Base-by-base conservation (phyloP, 805 yeast species). In the Kuraishia borneana region DNA sequence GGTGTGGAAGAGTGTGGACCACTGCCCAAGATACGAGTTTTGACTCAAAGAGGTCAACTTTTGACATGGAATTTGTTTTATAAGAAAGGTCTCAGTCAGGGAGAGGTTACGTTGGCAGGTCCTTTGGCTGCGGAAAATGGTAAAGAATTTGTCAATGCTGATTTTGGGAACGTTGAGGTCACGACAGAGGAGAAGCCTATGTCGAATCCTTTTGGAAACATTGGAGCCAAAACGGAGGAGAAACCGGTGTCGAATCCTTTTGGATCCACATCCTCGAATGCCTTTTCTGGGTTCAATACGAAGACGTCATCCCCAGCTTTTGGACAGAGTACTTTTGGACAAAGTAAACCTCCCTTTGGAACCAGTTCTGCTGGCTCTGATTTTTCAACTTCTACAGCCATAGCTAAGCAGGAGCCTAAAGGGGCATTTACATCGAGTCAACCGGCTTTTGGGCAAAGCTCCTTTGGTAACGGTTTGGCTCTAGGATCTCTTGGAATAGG, bases 21-120 rank as follows among this genome's bases (percentile, higher is more conserved):
- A 26, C 58, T 83, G 37, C 95, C 95, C 0, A 60, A 81, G 20
- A 38, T 83, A 12, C 71, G 78, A 60, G 58, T 71, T 6, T 52
- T 83, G 38, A 76, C 77, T 31, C 69, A 77, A 42, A 68, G 69
- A 37, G 94, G 94, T 26, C 61, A 54, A 22, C 48, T 84, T 18
- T 53, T 73, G 28, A 63, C 70, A 3, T 82, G 89, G 81, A 68
- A 80, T 53, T 45, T 83, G 1, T 76, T 74, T 50, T 73, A 77
- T 43, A 56, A 67, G 16, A 52, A 58, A 2, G 80, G 73, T 1
- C 58, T 80, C 13, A 65, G 39, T 21, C 30, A 43, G 7, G 22
- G 26, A 12, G 26, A 21, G 2, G 39, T 39, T 7, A 23, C 37
- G 31, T 18, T 12, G 13, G 20, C 10, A n/a, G 6, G 19, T 13